Evolutionary conservation across 2,329 filamentous ascomycete species (phyloP).

Genomic region (Diplocarpon rosae): DNA sequence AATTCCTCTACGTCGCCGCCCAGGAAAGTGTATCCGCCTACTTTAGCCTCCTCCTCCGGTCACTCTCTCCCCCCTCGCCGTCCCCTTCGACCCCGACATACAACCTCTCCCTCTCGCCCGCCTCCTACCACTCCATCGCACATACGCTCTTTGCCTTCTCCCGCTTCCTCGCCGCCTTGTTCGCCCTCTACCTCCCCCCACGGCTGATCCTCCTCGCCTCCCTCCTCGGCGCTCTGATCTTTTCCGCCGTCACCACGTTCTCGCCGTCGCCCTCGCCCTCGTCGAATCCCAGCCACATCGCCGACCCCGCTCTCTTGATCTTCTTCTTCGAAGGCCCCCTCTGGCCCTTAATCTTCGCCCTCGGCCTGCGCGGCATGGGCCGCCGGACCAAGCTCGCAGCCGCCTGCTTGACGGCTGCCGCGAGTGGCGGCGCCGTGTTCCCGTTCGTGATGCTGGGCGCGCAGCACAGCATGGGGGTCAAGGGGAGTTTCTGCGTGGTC

Average conservation of each 20-base stretch:
- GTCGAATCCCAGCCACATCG: constrained; percentile 37
- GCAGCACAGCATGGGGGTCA: constrained; percentile 9
- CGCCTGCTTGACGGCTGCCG: constrained; percentile 52
- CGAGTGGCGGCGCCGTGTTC: constrained; percentile 20
- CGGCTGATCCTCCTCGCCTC: constrained; percentile 58
- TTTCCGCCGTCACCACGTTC: constrained; percentile 36
- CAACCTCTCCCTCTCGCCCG: constrained; percentile 28
- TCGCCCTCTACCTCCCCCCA: constrained; percentile 54
- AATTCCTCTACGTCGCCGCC: constrained; percentile 69
- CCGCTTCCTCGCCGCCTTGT: constrained; percentile 53
- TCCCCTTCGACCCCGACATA: constrained; percentile 39
- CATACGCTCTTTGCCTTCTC: constrained; percentile 65
- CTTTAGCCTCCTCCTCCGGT: constrained; percentile 40
- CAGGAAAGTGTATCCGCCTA: constrained; percentile 57
- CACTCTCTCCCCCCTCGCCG: constrained; percentile 30
- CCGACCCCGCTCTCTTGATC: constrained; percentile 55
- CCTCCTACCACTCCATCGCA: constrained; percentile 52
- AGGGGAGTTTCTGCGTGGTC: constrained; percentile 22
- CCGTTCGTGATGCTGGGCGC: constrained; percentile 23
- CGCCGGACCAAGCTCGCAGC: constrained; percentile 70
- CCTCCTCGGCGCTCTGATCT: constrained; percentile 48
- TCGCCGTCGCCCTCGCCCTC: constrained; percentile 35
- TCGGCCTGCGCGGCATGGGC: constrained; percentile 70
- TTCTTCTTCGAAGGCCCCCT: constrained; percentile 76
- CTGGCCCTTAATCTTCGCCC: constrained; percentile 71